A percentile compares a stretch with the other conserved stretches of the same genome.
These are phyloP conservation scores for Cynara cardunculus DNA, from an alignment of 129 eudicot genomes.

Conservation along the genomic window DNA sequence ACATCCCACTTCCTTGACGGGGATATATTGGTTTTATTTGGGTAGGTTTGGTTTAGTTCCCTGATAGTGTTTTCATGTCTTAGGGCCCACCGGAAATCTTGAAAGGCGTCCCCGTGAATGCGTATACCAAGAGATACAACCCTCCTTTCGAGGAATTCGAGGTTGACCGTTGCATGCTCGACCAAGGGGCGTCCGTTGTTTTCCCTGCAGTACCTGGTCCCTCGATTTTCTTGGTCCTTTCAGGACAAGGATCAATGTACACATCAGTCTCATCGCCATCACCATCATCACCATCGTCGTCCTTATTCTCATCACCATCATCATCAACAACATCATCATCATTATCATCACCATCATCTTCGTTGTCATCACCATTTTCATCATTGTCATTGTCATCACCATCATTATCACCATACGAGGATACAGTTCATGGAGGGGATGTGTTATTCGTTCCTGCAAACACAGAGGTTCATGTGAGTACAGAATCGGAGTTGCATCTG, in stretches of 20 bases:
- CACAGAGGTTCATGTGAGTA: conserved; percentile 35
- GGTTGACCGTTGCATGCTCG: conserved; percentile 62
- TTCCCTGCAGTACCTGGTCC: conserved; percentile 67
- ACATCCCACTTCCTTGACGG: no score
- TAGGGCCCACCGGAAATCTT: conserved; percentile 79
- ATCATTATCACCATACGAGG: conserved; percentile 23
- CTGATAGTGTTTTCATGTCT: neutral
- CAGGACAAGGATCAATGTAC: conserved; percentile 58
- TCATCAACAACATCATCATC: neutral
- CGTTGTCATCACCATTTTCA: neutral
- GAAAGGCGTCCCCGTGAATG: conserved; percentile 45
- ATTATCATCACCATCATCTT: neutral
- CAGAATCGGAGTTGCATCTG: conserved; percentile 45
- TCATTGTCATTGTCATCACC: neutral
- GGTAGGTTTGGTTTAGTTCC: neutral
- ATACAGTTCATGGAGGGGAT: conserved; percentile 54
- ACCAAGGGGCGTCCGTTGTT: conserved; percentile 36
- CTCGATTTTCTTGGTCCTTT: conserved; percentile 55
- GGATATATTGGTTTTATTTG: neutral
- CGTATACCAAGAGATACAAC: conserved; percentile 49
- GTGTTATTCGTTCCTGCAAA: conserved; percentile 76
- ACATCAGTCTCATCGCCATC: conserved; percentile 2
- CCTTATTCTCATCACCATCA: neutral
- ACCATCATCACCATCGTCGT: neutral
- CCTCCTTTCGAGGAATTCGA: conserved; percentile 94